Conservation (phyloP, 306 rosid genomes). For the Inga laurina region DNA sequence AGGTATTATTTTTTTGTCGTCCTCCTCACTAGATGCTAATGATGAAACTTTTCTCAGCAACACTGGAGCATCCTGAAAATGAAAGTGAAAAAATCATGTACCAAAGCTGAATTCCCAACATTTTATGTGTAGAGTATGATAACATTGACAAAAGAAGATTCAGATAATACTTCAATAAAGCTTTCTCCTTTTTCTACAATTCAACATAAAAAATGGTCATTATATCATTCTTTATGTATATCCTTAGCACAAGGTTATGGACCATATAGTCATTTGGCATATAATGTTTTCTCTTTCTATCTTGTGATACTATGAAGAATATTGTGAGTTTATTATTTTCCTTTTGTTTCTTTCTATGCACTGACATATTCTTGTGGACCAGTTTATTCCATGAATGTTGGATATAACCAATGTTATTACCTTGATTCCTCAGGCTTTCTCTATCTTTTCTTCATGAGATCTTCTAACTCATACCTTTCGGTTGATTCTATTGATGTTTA, state of each 20-base stretch:
- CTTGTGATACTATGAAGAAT: conserved; percentile 4
- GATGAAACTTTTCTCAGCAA: not conserved
- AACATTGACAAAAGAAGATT: not conserved
- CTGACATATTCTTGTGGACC: not conserved
- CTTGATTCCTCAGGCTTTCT: conserved; percentile 18
- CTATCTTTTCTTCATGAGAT: not conserved
- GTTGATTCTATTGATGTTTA: not conserved
- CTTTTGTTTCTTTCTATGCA: not conserved
- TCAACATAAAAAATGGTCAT: not conserved
- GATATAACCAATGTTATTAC: not conserved
- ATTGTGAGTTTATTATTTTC: not conserved
- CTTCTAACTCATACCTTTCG: not conserved
- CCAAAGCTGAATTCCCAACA: not conserved
- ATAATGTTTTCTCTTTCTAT: not conserved
- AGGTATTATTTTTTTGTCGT: conserved; percentile 3
- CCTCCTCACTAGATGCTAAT: not conserved
- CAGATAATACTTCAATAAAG: not conserved
- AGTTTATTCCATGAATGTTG: not conserved
- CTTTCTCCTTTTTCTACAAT: conserved; percentile 10
- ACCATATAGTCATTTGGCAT: conserved; percentile 3
- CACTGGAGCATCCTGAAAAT: no score
- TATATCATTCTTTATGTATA: not conserved
- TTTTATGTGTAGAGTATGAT: not conserved
- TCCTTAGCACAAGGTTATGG: conserved; percentile 11
- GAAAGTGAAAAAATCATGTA: not conserved